Evolutionary conservation across 2,329 filamentous ascomycete species (phyloP), one percentile per base, ranked within the genome.

Genomic region (Mycogone perniciosa): DNA sequence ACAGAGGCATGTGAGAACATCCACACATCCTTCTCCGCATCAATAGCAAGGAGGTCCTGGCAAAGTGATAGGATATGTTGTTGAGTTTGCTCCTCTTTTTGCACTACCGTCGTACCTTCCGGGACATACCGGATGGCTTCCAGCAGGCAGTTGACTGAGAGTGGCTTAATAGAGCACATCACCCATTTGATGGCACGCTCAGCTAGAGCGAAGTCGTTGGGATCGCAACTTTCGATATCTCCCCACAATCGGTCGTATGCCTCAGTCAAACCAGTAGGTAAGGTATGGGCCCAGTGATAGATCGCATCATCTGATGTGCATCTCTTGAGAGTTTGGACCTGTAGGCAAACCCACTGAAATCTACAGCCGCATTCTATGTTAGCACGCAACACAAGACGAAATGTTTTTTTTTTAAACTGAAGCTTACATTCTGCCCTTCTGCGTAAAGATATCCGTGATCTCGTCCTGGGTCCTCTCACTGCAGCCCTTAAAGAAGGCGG

Each of bases 311-410:
- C 29, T 4, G 46, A 29, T 4, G 42, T 34, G 4, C 43, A 37
- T 4, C 45, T 43, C 7, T 54, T 11, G 2, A 57, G 48, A 6
- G 52, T 51, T 2, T 50, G 37, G 13, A 56, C 54, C n/a, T 59
- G 56, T 2, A 59, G 50, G 2, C 52, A 41, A 11, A 56, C 57
- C 57, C 57, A 59, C 40, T 54, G 57, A 11, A 59, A 59, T 56
- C 57, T 59, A 30, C 4, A 13, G 46, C 31, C 9, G 13, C 3
- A 34, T 47, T 11, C 42, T 11, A 7, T 9, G 1, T 26, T 4
- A 7, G 10, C n/a, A 35, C 35, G 31, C 26, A 33, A 8, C 7
- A 6, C 11, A 6, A 9, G 7, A 31, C 6, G 9, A 41, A 10
- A n/a, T n/a, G n/a, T n/a, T n/a, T 20, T 26, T 13, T 7, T 5